Evolutionary conservation across 2,329 filamentous ascomycete genomes (phyloP), one percentile per base, ranked within the genome.

Genomic region (Xylariomycetidae sp.): DNA sequence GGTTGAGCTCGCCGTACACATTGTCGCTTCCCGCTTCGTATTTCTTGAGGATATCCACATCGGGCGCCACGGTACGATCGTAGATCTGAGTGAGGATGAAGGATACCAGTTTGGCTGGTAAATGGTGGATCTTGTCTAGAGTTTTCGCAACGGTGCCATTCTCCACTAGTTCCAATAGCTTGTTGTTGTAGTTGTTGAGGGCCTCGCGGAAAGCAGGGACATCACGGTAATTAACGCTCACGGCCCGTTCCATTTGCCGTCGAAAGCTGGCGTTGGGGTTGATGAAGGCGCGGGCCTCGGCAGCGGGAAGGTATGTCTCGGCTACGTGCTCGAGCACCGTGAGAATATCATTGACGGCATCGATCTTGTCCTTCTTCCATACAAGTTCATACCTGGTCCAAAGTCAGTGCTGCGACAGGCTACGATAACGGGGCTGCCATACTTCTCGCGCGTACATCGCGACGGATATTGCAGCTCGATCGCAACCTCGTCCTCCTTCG

Each of bases 1-100:
- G 83, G 19, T 92, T 70, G 17, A 98, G 75, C 59, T 98, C 92
- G 54, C 92, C 92, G 54, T 98, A 98, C 24, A 94, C 85, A 48
- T 94, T 90, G 59, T 94, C 87, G 45, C 85, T 86, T 48, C 89
- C 90, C 54, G 88, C 87, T 53, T 92, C 78, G 57, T 96, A 95
- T 49, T 85, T 81, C 38, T 79, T 78, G 10, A 96, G 75, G 8
- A 82, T 76, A 43, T 94, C 85, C 16, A 95, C 87, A 40, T 84
- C 79, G 5, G 87, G 89, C 2, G 89, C 92, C 6, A 98, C 92
- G 5, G 87, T 94, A 31, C 92, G 85, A 50, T 89, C 80, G 62
- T 95, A 96, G 15, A 87, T 83, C 57, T 98, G 89, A 34, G 76
- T 79, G 25, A 94, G 73, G 48, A 95, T 90, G 46, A 87, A 81